These are phyloP conservation scores for Cercophora newfieldiana DNA, from an alignment of 495 filamentous ascomycete species.

Conservation along the genomic window DNA sequence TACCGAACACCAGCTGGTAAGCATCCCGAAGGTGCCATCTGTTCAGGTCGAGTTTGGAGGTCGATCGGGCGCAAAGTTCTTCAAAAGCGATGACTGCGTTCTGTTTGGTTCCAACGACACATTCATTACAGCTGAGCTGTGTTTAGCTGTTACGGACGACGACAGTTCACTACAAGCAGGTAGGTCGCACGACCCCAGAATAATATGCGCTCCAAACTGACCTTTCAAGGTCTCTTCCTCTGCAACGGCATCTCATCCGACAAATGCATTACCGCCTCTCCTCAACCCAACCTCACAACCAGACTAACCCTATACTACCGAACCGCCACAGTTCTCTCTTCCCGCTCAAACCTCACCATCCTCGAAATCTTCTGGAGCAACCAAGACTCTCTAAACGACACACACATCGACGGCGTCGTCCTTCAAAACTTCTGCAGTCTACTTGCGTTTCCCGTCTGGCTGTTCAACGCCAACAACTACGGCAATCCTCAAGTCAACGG, in stretches of 20 bases:
- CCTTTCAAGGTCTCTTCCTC: conserved; percentile 6
- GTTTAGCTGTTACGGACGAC: neutral
- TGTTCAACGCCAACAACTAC: conserved; percentile 26
- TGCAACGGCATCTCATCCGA: neutral
- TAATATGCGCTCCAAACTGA: too few species aligned
- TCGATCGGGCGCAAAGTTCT: neutral
- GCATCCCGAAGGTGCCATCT: neutral
- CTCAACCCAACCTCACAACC: conserved; percentile 20
- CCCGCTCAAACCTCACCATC: conserved; percentile 20
- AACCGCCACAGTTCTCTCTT: conserved; percentile 7
- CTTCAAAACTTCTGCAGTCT: conserved; percentile 22
- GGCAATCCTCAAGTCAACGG: conserved; percentile 7
- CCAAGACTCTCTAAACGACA: neutral
- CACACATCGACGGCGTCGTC: conserved; percentile 4
- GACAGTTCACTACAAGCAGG: neutral
- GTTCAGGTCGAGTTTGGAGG: conserved; percentile 5
- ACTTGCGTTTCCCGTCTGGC: conserved; percentile 23
- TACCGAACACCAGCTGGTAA: conserved; percentile 5
- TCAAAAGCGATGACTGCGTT: neutral
- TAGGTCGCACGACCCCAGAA: too few species aligned
- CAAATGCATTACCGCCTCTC: neutral
- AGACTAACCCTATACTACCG: conserved; percentile 11
- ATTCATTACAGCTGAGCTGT: conserved; percentile 5
- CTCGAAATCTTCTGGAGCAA: conserved; percentile 21
- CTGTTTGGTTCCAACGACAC: conserved; percentile 2